These are phyloP conservation scores for Tricholoma flavovirens DNA, from an alignment of 768 basidiomycete genomes.

Conservation along the genomic window DNA sequence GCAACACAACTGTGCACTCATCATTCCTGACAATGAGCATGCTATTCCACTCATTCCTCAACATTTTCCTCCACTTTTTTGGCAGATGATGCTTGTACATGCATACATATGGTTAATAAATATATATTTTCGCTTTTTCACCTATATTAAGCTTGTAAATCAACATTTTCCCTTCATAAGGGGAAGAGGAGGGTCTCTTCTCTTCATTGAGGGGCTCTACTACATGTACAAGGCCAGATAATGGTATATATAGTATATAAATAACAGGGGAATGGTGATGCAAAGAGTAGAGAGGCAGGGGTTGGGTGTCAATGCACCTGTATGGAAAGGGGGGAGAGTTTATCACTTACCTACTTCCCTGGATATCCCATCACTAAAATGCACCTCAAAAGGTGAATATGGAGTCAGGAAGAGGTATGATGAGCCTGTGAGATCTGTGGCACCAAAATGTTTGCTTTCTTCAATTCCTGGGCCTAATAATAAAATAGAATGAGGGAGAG, in stretches of 20 bases:
- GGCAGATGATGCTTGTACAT: background rate
- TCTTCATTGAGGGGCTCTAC: no score
- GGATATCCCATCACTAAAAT: no score
- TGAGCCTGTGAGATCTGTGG: background rate
- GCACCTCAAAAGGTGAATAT: slow-evolving; percentile 21
- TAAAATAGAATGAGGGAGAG: background rate
- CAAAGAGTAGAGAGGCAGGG: background rate
- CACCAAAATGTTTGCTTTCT: no score
- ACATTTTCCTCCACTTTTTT: background rate
- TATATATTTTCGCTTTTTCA: no score
- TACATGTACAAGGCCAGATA: background rate
- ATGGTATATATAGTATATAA: background rate
- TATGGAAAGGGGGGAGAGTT: slow-evolving; percentile 28
- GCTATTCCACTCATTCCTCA: background rate
- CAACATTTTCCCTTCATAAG: no score
- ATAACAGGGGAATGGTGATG: background rate
- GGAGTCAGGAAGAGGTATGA: background rate
- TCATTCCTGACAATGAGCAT: background rate
- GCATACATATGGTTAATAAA: background rate
- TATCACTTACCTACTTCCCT: slow-evolving; percentile 43
- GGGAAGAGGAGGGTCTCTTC: no score
- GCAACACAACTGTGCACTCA: background rate
- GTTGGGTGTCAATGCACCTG: background rate
- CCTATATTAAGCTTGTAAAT: no score
- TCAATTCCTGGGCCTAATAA: no score